Percentiles rank a stretch among this genome's conserved stretches.
These are phyloP conservation scores for Debaryomycetaceae sp. DNA, from an alignment of 1,139 yeast species.

Conservation along the genomic window DNA sequence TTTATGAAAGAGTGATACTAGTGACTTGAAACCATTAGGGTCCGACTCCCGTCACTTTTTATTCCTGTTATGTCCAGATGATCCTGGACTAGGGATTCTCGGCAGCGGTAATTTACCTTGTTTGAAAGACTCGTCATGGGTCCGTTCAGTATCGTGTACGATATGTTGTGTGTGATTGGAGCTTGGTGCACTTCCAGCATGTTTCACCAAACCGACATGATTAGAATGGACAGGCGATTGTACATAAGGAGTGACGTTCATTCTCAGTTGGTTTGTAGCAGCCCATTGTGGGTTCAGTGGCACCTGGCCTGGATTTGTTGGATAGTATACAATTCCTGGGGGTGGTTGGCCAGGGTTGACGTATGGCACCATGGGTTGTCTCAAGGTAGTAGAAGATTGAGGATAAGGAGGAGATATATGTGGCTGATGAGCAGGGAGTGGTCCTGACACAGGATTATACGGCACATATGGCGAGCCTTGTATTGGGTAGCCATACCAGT, in stretches of 20 bases:
- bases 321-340: not conserved
- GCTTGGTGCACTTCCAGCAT: not conserved
- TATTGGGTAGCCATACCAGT: constrained; percentile 13
- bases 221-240: not conserved
- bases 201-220: not conserved
- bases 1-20: too few species aligned
- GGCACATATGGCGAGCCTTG: constrained; percentile 1
- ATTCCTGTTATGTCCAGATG: not conserved
- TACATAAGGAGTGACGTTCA: not conserved
- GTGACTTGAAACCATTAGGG: too few species aligned
- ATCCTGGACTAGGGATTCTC: not conserved
- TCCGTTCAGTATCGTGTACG: not conserved
- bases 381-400: not conserved
- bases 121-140: not conserved
- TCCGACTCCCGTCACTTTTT: too few species aligned
- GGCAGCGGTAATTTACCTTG: not conserved
- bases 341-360: not conserved
- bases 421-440: constrained; percentile 3
- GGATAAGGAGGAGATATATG: constrained; percentile 1
- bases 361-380: not conserved
- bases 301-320: not conserved
- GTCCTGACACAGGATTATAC: not conserved
- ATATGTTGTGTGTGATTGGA: not conserved
- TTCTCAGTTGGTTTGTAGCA: not conserved
- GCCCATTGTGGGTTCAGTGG: not conserved